Conservation (phyloP, 2,329 filamentous ascomycete species). For the Apiospora phragmitis region DNA sequence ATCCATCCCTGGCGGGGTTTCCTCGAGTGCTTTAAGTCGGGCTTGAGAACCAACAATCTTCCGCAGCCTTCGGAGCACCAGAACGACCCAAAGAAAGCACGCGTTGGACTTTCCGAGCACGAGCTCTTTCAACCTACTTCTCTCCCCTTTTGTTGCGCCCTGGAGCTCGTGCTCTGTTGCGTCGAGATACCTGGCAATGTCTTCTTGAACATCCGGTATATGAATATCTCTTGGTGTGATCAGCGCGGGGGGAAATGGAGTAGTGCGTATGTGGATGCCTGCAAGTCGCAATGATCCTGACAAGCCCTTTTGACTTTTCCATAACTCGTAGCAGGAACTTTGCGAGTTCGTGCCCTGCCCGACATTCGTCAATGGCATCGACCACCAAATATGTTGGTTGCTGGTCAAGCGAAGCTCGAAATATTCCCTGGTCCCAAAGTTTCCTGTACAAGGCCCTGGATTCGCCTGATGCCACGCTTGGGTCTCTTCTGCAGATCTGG, state of each 20-base stretch:
- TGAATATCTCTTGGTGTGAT: background rate
- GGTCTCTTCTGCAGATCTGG: slow-evolving; percentile 10
- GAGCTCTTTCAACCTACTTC: slow-evolving; percentile 22
- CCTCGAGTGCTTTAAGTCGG: slow-evolving; percentile 23
- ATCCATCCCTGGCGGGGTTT: slow-evolving; percentile 36
- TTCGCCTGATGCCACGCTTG: slow-evolving; percentile 19
- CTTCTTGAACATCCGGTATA: background rate
- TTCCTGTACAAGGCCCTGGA: slow-evolving; percentile 27
- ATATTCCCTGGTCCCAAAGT: slow-evolving; percentile 28
- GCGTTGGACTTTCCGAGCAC: slow-evolving; percentile 37
- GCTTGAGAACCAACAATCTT: slow-evolving; percentile 17
- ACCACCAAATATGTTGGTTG: background rate
- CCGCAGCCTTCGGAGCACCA: slow-evolving; percentile 34
- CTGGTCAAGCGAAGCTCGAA: slow-evolving; percentile 14
- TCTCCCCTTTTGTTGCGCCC: background rate
- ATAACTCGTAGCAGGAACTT: background rate
- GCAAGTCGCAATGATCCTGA: background rate
- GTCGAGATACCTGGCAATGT: background rate
- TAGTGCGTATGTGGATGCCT: background rate
- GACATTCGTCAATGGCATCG: background rate
- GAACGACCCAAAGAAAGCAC: slow-evolving; percentile 37
- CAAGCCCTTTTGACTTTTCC: background rate
- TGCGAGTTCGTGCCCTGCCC: background rate
- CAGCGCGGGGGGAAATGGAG: background rate
- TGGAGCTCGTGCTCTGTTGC: background rate